These are phyloP conservation scores for Epichloe scottii DNA, from an alignment of 2,329 filamentous ascomycete genomes.

Conservation along the genomic window DNA sequence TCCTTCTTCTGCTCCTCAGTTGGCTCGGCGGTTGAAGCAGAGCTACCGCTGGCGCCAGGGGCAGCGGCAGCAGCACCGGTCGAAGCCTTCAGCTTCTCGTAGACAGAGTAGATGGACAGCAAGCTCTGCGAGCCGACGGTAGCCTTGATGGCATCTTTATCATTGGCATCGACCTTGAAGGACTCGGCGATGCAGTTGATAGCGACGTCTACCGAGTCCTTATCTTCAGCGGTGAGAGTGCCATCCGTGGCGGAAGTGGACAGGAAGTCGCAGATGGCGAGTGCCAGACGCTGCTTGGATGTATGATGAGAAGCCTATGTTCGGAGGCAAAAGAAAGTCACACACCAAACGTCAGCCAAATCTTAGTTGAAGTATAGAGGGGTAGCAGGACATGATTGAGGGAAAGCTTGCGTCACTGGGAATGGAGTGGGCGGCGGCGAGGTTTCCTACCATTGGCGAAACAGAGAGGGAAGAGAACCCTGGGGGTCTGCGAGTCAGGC, in stretches of 20 bases:
- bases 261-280: conserved; percentile 95
- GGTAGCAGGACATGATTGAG: background rate
- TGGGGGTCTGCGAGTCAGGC: background rate
- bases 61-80: conserved; percentile 23
- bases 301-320: conserved; percentile 27
- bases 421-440: too few species aligned
- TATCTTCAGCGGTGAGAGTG: conserved; percentile 75
- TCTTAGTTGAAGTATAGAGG: background rate
- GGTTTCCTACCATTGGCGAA: conserved; percentile 1
- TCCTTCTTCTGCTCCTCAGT: conserved; percentile 56
- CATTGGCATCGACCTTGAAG: conserved; percentile 84
- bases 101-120: conserved; percentile 83
- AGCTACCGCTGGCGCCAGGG: conserved; percentile 18
- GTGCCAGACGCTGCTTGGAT: conserved; percentile 74
- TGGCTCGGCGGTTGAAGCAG: conserved; percentile 16
- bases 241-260: conserved; percentile 74
- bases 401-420: too few species aligned
- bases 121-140: conserved; percentile 81
- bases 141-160: conserved; percentile 58
- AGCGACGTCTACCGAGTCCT: conserved; percentile 88
- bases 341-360: too few species aligned
- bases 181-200: conserved; percentile 88
- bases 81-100: conserved; percentile 76
- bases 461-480: background rate
- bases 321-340: background rate